phyloP scores from a whole-genome alignment of 2,329 filamentous ascomycete species.

The Phaeophleospora eucalypticola region DNA sequence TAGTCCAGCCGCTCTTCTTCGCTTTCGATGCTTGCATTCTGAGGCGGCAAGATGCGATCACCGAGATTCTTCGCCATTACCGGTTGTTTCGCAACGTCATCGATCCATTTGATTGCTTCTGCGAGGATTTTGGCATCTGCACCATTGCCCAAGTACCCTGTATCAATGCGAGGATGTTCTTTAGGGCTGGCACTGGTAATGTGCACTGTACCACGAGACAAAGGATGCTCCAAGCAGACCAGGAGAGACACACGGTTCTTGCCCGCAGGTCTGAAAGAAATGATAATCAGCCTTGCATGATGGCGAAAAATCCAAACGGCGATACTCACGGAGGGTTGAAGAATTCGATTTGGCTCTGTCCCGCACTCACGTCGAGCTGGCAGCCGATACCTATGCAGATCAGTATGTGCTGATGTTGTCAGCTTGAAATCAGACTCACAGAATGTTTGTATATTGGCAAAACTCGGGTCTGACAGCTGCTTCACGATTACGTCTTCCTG shows the following conservation, averaged over 20 bases:
- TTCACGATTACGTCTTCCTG: slow-evolving; percentile 33
- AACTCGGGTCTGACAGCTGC: slow-evolving; percentile 32
- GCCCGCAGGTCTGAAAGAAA: slow-evolving; percentile 20
- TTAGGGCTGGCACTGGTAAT: slow-evolving; percentile 26
- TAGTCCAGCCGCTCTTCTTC: slow-evolving; percentile 27
- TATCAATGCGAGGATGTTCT: slow-evolving; percentile 31
- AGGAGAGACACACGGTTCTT: slow-evolving; percentile 31
- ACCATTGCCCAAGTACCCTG: slow-evolving; percentile 30
- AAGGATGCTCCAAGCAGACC: slow-evolving; percentile 27
- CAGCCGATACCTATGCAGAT: slow-evolving; percentile 23
- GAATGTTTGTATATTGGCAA: slow-evolving; percentile 37
- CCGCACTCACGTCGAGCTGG: slow-evolving; percentile 30
- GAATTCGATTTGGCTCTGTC: slow-evolving; percentile 29
- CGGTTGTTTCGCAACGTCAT: slow-evolving; percentile 43
- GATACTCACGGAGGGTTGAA: slow-evolving; percentile 27
- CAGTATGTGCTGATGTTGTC: not conserved
- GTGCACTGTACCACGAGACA: slow-evolving; percentile 31
- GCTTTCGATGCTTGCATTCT: slow-evolving; percentile 22
- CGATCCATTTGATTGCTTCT: slow-evolving; percentile 36
- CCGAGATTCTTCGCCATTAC: slow-evolving; percentile 42
- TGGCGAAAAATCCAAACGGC: not conserved
- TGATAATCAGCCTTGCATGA: not conserved
- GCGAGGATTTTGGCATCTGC: slow-evolving; percentile 32
- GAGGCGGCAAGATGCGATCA: slow-evolving; percentile 33
- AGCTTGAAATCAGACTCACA: slow-evolving; percentile 15